These are phyloP conservation scores for Candida sithepensis DNA, from an alignment of 805 yeast species.

Conservation along the genomic window DNA sequence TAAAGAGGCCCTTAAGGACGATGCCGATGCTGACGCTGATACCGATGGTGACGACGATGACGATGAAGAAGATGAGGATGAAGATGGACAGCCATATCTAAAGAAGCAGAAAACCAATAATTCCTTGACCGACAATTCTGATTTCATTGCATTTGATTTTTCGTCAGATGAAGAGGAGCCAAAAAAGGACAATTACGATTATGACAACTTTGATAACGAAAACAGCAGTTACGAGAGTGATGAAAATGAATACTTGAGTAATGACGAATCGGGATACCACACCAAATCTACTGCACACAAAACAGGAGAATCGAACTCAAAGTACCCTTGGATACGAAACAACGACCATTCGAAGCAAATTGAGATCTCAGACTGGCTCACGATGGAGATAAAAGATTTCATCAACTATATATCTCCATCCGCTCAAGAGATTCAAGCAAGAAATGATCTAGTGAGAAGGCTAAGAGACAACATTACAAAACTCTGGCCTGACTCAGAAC, in stretches of 20 bases:
- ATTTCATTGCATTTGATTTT: slow-evolving; percentile 51
- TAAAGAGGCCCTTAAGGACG: too few species aligned
- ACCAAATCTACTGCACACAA: slow-evolving; percentile 25
- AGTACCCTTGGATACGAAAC: slow-evolving; percentile 73
- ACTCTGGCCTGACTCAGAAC: slow-evolving; percentile 76
- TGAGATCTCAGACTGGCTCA: slow-evolving; percentile 83
- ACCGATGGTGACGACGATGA: background rate
- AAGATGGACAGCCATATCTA: slow-evolving; percentile 4
- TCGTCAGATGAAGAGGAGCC: slow-evolving; percentile 33
- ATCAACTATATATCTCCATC: slow-evolving; percentile 85
- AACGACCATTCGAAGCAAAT: slow-evolving; percentile 74
- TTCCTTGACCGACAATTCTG: slow-evolving; percentile 43
- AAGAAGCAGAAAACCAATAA: slow-evolving; percentile 8
- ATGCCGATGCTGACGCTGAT: background rate
- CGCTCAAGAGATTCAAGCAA: slow-evolving; percentile 58
- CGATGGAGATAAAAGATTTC: slow-evolving; percentile 81
- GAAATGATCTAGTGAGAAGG: slow-evolving; percentile 62
- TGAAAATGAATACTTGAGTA: slow-evolving; percentile 40
- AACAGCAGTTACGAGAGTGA: slow-evolving; percentile 24
- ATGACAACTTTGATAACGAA: slow-evolving; percentile 31
- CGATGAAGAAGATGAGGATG: slow-evolving; percentile 1
- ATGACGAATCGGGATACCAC: slow-evolving; percentile 36
- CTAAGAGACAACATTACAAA: slow-evolving; percentile 48
- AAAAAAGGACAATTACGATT: slow-evolving; percentile 31
- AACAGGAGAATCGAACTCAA: slow-evolving; percentile 29